Evolutionary conservation across 352 stramenopile genomes (phyloP).

Genomic region (Elongisporangium senticosum): DNA sequence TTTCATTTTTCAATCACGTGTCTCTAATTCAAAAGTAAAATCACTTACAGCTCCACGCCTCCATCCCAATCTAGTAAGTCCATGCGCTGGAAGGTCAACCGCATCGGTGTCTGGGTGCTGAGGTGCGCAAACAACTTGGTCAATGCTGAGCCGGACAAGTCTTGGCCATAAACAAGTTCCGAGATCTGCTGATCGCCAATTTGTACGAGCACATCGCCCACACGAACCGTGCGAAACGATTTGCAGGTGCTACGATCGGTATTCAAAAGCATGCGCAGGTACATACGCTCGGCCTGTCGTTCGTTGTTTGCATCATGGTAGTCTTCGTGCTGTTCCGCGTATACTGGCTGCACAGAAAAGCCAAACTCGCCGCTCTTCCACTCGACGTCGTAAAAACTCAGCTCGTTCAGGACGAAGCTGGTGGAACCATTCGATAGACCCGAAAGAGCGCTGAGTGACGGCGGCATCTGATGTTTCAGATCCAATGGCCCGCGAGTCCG

Average conservation of each 20-base stretch:
- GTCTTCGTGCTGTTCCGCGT: slow-evolving; percentile 39
- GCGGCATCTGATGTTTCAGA: slow-evolving; percentile 50
- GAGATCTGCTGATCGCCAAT: slow-evolving; percentile 52
- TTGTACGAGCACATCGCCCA: slow-evolving; percentile 61
- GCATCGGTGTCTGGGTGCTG: slow-evolving; percentile 42
- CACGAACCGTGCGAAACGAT: slow-evolving; percentile 52
- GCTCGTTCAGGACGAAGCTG: slow-evolving; percentile 48
- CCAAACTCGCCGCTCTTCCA: slow-evolving; percentile 65
- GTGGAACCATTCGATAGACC: slow-evolving; percentile 51
- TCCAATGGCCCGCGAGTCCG: slow-evolving; percentile 37
- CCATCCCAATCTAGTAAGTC: slow-evolving; percentile 57
- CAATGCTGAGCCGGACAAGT: slow-evolving; percentile 42
- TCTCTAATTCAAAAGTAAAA: neutral
- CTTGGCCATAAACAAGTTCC: slow-evolving; percentile 38
- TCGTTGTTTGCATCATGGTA: slow-evolving; percentile 31
- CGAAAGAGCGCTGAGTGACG: slow-evolving; percentile 53
- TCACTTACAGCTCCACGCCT: slow-evolving; percentile 51
- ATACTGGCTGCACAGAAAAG: slow-evolving; percentile 69
- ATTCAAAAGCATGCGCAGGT: slow-evolving; percentile 69
- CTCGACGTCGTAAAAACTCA: slow-evolving; percentile 52
- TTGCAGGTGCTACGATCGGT: slow-evolving; percentile 63
- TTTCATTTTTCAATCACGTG: neutral
- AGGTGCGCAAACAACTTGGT: slow-evolving; percentile 70
- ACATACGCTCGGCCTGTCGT: slow-evolving; percentile 30
- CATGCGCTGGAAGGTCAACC: slow-evolving; percentile 68